Evolutionary conservation across 371 early-diverging fungal species (phyloP), one percentile per base, ranked within the genome.

Genomic region (Circinella minor): DNA sequence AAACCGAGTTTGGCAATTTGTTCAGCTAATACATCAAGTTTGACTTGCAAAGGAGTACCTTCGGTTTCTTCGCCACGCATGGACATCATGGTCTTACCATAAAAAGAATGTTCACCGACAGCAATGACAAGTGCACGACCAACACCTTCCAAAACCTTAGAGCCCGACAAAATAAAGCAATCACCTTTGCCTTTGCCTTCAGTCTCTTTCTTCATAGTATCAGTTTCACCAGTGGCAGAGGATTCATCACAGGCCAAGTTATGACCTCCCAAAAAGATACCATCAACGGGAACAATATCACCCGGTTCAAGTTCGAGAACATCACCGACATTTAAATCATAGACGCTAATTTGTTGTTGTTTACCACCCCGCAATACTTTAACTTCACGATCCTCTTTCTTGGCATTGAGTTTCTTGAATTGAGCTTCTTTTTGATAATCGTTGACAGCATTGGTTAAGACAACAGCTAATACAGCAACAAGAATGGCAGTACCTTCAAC

Each of bases 341-440:
- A 92, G 57, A 96, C 93, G 57, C 93, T 93, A 69, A 95, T 81
- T 71, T 94, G 90, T 36, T 89, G 80, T 75, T 95, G 93, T 48
- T 89, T 84, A 66, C 96, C 91, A 77, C 89, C 88, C 64, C 95
- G 90, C 36, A 90, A 72, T 27, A 90, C 89, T 77, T 94, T 95
- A 71, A 96, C 94, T 1, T 75, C 78, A 61, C 95, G 91, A 77
- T 96, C 96, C 66, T 95, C 95, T 78, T 94, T 95, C 78, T 95
- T 96, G 66, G 94, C 92, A 73, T 92, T 94, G 55, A 98, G 89
- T 74, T 92, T 91, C 69, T 94, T 93, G 85, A 98, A 98, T 82
- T 97, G 96, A 62, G 82, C 84, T 79, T 98, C 98, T 81, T 98
- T 97, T 79, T 94, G 91, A 82, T 94, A 98, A 80, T 99, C 98